These are phyloP conservation scores for Xylaria sp. DNA, from an alignment of 2,329 filamentous ascomycete genomes.

Conservation along the genomic window DNA sequence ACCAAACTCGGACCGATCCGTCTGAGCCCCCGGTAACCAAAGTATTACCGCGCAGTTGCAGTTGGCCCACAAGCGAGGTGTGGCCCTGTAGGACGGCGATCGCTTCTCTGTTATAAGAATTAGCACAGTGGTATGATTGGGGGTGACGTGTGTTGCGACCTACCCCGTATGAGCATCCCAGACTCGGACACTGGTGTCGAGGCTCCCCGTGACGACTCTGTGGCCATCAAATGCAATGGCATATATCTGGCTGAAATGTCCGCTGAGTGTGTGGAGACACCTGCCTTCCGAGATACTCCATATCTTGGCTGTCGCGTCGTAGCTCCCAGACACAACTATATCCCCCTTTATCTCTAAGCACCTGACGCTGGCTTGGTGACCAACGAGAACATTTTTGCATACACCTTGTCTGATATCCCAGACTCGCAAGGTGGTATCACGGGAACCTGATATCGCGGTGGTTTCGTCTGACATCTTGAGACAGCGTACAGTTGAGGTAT, in stretches of 20 bases:
- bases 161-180: constrained; percentile 92
- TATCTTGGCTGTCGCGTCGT: constrained; percentile 94
- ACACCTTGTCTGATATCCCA: constrained; percentile 91
- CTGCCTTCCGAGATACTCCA: constrained; percentile 97
- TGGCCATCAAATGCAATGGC: constrained; percentile 96
- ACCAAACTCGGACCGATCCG: constrained; percentile 96
- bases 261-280: constrained; percentile 85
- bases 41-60: constrained; percentile 94
- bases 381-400: constrained; percentile 88
- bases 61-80: constrained; percentile 92
- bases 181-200: constrained; percentile 95
- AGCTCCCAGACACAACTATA: constrained; percentile 95
- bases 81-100: constrained; percentile 94
- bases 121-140: constrained; percentile 27
- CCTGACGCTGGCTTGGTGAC: constrained; percentile 92
- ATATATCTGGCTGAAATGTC: constrained; percentile 98
- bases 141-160: constrained; percentile 37
- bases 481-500: constrained; percentile 95
- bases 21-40: constrained; percentile 96
- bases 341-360: constrained; percentile 96
- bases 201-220: constrained; percentile 89
- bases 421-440: constrained; percentile 90
- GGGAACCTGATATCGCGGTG: constrained; percentile 93
- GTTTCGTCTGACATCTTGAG: constrained; percentile 95
- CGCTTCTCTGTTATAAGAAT: constrained; percentile 61